Base-by-base conservation (phyloP, 2,329 filamentous ascomycete genomes). In the Claviceps fusiformis region DNA sequence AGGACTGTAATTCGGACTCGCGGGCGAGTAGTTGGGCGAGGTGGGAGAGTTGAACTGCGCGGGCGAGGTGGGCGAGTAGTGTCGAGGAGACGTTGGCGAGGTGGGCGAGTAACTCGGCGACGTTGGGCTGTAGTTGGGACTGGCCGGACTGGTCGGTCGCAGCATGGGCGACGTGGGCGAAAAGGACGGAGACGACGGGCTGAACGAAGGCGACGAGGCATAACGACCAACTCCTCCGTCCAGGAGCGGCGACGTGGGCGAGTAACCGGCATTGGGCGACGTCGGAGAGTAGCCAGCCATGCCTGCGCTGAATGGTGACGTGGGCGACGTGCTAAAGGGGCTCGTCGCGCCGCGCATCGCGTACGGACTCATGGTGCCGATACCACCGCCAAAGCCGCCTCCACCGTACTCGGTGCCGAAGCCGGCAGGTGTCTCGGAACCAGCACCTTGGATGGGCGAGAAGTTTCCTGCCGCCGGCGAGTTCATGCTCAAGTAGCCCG, bases 401-500 rank as follows among this genome's bases (percentile, higher is more conserved):
- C 75, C 73, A 44, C 73, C 75, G 55, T 84, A 84, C 60, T 81
- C 79, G 3, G 79, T 81, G 56, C 77, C 78, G 64, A 87, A 89
- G 50, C 83, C 83, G 49, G 76, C 73, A 37, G 85, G 81, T 55
- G 77, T 77, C 58, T 89, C 86, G 55, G 90, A 92, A 33, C 86
- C 86, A 53, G 81, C 78, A 59, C 79, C 79, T 61, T 87, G 83
- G 64, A 93, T 89, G 52, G 88, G 88, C 39, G 88, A 93, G 77
- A 87, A 87, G 68, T 80, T 80, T 66, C 75, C 81, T 63, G 75
- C 76, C 58, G 73, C 80, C 60, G 83, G 81, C n/a, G 82, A 83
- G 59, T 75, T 79, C 61, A 84, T 74, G 60, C 79, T 80, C 63
- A 82, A 70, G 62, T 82, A 83, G 52, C 86, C 86, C 44, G 80